These are phyloP conservation scores for Candida taoyuanica DNA, from an alignment of 805 yeast species.

Conservation along the genomic window DNA sequence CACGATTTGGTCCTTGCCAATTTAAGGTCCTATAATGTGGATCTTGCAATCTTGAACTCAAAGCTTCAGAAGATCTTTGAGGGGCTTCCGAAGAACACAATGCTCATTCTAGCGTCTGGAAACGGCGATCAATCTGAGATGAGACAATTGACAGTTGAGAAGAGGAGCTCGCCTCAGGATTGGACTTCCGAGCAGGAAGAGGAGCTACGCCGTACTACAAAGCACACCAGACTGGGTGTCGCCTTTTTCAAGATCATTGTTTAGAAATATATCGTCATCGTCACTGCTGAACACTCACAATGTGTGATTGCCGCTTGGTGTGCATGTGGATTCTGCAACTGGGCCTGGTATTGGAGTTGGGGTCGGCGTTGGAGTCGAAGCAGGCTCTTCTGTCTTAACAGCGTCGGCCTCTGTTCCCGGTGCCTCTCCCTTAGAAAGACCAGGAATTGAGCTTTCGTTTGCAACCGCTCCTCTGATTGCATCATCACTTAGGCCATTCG, in stretches of 20 bases:
- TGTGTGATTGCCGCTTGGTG: background rate
- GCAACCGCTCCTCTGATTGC: constrained; percentile 56
- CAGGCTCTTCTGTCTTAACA: too few species aligned
- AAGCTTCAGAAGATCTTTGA: constrained; percentile 47
- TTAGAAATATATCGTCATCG: background rate
- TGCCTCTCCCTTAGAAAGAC: constrained; percentile 30
- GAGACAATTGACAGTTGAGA: constrained; percentile 39
- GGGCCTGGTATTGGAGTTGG: background rate
- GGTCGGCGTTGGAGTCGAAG: too few species aligned
- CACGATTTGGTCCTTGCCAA: constrained; percentile 48
- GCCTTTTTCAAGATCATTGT: constrained; percentile 43
- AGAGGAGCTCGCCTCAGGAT: constrained; percentile 38
- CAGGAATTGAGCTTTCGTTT: constrained; percentile 40
- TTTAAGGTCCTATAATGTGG: constrained; percentile 40
- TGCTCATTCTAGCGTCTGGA: constrained; percentile 59
- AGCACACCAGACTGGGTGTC: constrained; percentile 55
- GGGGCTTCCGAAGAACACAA: constrained; percentile 51
- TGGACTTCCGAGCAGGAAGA: constrained; percentile 51
- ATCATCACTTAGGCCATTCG: constrained; percentile 35
- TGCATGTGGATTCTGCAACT: background rate
- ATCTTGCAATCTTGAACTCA: constrained; percentile 31
- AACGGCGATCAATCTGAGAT: constrained; percentile 52
- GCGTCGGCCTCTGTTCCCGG: background rate
- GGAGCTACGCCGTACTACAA: constrained; percentile 42
- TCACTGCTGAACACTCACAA: too few species aligned